Evolutionary conservation across 768 basidiomycete genomes (phyloP), one percentile per base, ranked within the genome.

Genomic region (Termitomyces sp.): DNA sequence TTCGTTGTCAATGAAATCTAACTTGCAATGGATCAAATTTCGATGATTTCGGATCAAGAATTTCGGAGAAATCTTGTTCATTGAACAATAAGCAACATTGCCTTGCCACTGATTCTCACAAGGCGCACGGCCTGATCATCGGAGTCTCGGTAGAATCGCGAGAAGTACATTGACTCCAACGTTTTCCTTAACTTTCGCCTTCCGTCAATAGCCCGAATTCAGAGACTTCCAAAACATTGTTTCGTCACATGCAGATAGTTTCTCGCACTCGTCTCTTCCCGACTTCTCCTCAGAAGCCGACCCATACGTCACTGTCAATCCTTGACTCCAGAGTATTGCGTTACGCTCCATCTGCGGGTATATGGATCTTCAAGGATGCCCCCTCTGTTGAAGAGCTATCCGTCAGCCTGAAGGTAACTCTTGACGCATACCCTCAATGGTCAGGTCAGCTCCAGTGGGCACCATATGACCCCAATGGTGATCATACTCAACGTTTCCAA

Each of bases 341-440:
- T 28, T 72, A 67, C 35, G 41, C 64, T 2, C 59, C 68, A 16
- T 59, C 70, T 6, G 63, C 65, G 46, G 71, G 67, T 9, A 47
- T 65, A 41, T 72, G 70, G 71, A 48, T 69, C 3, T 72, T 64
- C 58, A 61, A 63, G 24, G 49, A 49, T 20, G 55, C 65, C 3
- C 57, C 61, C 14, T 49, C 54, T 35, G 36, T 57, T 6, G 40
- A 57, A 30, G 26, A 54, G 5, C 61, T 63, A 26, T 51, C 56
- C 11, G 33, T 28, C n/a, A 61, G 60, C 7, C 54, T 72, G 2
- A 61, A 59, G 30, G 28, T n/a, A 1, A 67, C 69, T 10, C 61
- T 72, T n/a, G 59, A 65, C 49, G 60, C 58, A 11, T 72, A 72
- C 55, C 70, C 71, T 16, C 70, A 71, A 30, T 72, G 68, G 68